Evolutionary conservation across 768 basidiomycete species (phyloP).

Genomic region (Hortiboletus flavorubellus): DNA sequence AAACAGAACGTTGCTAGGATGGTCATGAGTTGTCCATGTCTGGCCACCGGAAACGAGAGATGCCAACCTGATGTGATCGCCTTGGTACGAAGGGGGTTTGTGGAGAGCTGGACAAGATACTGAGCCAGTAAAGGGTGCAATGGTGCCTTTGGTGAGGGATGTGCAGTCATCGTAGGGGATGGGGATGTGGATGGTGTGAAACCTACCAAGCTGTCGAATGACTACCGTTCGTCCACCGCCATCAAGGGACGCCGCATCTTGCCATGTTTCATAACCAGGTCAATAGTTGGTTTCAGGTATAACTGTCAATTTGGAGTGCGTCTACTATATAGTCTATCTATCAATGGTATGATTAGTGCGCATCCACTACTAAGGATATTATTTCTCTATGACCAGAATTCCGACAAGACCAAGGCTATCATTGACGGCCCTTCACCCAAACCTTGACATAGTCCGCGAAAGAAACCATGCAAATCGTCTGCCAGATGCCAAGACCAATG

Average conservation of each 20-base stretch:
- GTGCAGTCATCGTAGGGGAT: slow-evolving; percentile 37
- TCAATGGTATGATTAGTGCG: slow-evolving; percentile 14
- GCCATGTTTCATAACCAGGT: not conserved
- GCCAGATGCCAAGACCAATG: slow-evolving; percentile 94
- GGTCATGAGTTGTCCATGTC: not conserved
- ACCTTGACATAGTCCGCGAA: slow-evolving; percentile 94
- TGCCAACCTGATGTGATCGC: slow-evolving; percentile 64
- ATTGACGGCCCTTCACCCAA: slow-evolving; percentile 56
- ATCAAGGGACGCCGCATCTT: not conserved
- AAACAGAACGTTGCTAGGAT: slow-evolving; percentile 51
- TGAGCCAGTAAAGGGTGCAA: slow-evolving; percentile 53
- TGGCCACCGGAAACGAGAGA: not conserved
- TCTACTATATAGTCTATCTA: not conserved
- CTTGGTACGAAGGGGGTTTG: slow-evolving; percentile 78
- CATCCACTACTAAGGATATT: slow-evolving; percentile 20
- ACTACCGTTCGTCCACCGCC: not conserved
- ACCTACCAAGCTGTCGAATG: not conserved
- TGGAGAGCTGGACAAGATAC: slow-evolving; percentile 66
- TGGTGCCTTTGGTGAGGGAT: slow-evolving; percentile 18
- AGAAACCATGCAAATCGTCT: slow-evolving; percentile 98
- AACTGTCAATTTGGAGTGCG: not conserved
- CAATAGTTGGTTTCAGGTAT: not conserved
- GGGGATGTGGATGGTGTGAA: not conserved
- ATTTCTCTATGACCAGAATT: slow-evolving; percentile 20
- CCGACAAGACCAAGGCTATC: slow-evolving; percentile 7